Evolutionary conservation across 1,284 basidiomycete genomes (phyloP), one percentile per base, ranked within the genome.

Genomic region (Cutaneotrichosporon arboriforme): DNA sequence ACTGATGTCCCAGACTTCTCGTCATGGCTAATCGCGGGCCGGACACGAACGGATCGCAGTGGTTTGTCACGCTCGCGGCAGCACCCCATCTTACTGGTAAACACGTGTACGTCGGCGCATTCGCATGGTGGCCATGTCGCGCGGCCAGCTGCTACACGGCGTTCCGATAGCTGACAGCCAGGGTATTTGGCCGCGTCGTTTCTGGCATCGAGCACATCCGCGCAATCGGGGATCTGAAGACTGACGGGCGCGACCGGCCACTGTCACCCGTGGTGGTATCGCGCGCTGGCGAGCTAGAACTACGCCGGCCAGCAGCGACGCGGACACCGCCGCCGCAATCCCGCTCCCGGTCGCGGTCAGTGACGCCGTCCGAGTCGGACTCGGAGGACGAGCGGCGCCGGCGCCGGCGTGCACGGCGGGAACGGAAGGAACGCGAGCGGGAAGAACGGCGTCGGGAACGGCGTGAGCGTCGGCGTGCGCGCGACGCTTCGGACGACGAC

Each of bases 211-310:
- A 76, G 35, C 76, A 77, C 31, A 74, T 81, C 26, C 60, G 73
- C 34, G 61, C 71, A 4, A 76, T 80, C 45, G 77, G 77, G 53
- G 65, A 68, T 47, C 62, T 76, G 9, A 57, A 69, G 7, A 76
- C 75, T 1, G 76, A 75, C 49, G 66, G 64, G 0, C 71, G 73
- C 38, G 79, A 81, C 61, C 79, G 85, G 4, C 92, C 92, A 0
- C 71, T 80, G 3, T 76, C 80, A 1, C 83, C 86, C 1, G 82
- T 94, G 9, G 77, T 81, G n/a, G 84, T 97, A 54, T 75, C 79
- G 2, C 87, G 84, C 66, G 90, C 87, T 53, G 91, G 91, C 20
- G 88, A 96, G 72, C 82, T 96, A 18, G 85, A 90, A 69, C 79
- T 89, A 8, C 80, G 81, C 39, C 77, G 77, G 61, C 77, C 77